A percentile compares a stretch with the other conserved stretches of the same genome.
These are phyloP conservation scores for Kluyveromyces lactis DNA, from an alignment of 805 yeast genomes.

Conservation along the genomic window DNA sequence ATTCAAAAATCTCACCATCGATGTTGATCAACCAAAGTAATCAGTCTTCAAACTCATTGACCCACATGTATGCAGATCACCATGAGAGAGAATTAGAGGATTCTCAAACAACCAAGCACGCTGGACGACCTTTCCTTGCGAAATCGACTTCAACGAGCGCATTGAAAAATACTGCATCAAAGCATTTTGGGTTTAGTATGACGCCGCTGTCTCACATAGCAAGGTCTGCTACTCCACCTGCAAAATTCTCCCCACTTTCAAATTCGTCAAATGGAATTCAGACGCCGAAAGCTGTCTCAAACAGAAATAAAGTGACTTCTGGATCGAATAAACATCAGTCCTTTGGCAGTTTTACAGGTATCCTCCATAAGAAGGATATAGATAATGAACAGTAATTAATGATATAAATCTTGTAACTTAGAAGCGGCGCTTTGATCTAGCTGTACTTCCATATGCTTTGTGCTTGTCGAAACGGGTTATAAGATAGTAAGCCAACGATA, in stretches of 20 bases:
- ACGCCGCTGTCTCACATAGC: slow-evolving; percentile 15
- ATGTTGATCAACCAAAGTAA: slow-evolving; percentile 20
- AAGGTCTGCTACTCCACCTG: slow-evolving; percentile 2
- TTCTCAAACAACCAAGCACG: background rate
- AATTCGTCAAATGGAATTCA: slow-evolving; percentile 7
- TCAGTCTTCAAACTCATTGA: slow-evolving; percentile 19
- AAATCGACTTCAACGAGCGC: slow-evolving; percentile 5
- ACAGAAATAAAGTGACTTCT: slow-evolving; percentile 2
- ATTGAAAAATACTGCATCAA: slow-evolving; percentile 15
- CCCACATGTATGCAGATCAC: slow-evolving; percentile 10
- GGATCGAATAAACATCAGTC: slow-evolving; percentile 11
- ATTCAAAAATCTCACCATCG: slow-evolving; percentile 11
- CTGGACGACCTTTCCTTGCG: slow-evolving; percentile 4
- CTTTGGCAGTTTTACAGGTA: slow-evolving; percentile 12
- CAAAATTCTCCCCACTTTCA: background rate
- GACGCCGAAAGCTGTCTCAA: slow-evolving; percentile 8
- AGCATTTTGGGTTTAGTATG: slow-evolving; percentile 24
- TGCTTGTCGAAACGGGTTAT: too few relatives aligned
- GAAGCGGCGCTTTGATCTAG: too few relatives aligned
- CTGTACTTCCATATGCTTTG: too few relatives aligned
- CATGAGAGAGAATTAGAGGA: slow-evolving; percentile 10
- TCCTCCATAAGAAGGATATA: slow-evolving; percentile 12
- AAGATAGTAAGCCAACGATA: too few relatives aligned
- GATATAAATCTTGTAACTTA: too few relatives aligned
- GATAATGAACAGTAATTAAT: slow-evolving; percentile 5